These are phyloP conservation scores for Acacia concinna DNA, from an alignment of 331 rosid species.

Conservation along the genomic window DNA sequence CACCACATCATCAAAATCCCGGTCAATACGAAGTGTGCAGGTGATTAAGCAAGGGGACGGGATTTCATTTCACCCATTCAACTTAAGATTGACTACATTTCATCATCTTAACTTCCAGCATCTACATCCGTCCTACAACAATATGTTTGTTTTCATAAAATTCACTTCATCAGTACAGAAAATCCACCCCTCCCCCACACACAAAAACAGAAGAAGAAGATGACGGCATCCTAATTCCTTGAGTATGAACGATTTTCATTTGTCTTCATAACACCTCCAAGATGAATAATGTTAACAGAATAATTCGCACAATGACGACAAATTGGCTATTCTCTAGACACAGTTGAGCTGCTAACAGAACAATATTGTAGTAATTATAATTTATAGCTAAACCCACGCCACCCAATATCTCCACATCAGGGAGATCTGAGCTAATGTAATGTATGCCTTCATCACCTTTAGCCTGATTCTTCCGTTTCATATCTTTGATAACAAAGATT, in stretches of 20 bases:
- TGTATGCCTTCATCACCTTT: not conserved
- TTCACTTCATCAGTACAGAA: not conserved
- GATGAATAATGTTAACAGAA: not conserved
- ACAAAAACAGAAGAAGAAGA: too few relatives aligned
- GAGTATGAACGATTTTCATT: not conserved
- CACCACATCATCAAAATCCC: too few relatives aligned
- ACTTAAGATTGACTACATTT: slow-evolving; percentile 24
- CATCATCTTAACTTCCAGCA: slow-evolving; percentile 44
- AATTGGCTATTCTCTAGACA: not conserved
- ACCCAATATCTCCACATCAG: slow-evolving; percentile 13
- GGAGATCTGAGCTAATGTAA: not conserved
- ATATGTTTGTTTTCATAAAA: slow-evolving; percentile 36
- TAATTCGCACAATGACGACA: not conserved
- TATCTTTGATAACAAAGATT: slow-evolving; percentile 10
- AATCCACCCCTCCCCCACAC: too few relatives aligned
- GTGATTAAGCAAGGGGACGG: too few relatives aligned
- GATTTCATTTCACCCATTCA: slow-evolving; percentile 54
- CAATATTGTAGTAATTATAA: not conserved
- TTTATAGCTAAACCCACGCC: slow-evolving; percentile 1
- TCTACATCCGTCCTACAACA: slow-evolving; percentile 47
- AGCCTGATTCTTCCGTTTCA: slow-evolving; percentile 20
- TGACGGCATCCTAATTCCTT: not conserved
- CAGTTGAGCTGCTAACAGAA: not conserved
- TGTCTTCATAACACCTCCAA: not conserved
- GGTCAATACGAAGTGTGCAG: too few relatives aligned